Evolutionary conservation across 768 basidiomycete species (phyloP).

Genomic region (Ephemerocybe angulata): DNA sequence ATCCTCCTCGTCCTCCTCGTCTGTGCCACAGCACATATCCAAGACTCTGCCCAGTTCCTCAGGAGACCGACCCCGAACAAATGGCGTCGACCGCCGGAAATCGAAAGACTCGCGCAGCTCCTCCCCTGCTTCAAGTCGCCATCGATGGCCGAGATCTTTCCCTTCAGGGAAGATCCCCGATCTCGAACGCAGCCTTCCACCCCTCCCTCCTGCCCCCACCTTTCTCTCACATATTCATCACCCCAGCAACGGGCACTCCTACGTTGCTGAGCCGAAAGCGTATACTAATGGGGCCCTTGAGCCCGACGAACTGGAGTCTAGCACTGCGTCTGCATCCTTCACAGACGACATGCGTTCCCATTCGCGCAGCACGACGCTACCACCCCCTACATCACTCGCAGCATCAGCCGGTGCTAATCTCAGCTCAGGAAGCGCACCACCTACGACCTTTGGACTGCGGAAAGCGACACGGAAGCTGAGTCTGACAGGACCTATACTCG

Average conservation of each 20-base stretch:
- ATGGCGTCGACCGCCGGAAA: not conserved
- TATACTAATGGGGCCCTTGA: not conserved
- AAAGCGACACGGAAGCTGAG: constrained; percentile 65
- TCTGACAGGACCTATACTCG: constrained; percentile 57
- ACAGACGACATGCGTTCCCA: constrained; percentile 5
- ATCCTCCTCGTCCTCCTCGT: constrained; percentile 14
- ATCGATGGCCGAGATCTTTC: not conserved
- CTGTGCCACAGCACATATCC: not conserved
- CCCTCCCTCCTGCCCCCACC: constrained; percentile 11
- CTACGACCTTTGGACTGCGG: constrained; percentile 28
- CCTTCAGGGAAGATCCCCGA: not conserved
- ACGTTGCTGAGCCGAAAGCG: constrained; percentile 9
- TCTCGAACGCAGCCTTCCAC: constrained; percentile 10
- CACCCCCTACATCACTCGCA: constrained; percentile 19
- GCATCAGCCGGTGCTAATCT: constrained; percentile 18
- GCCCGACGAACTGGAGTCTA: not conserved
- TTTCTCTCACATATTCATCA: not conserved
- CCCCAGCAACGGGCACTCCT: constrained; percentile 8
- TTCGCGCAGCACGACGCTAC: constrained; percentile 10
- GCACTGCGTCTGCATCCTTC: constrained; percentile 5
- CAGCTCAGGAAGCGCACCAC: constrained; percentile 19
- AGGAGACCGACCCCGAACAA: not conserved
- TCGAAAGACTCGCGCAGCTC: constrained; percentile 1
- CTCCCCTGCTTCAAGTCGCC: constrained; percentile 3
- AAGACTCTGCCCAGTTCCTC: not conserved